Percentiles rank a stretch among this genome's conserved stretches.
These are phyloP conservation scores for Boletus edulis DNA, from an alignment of 768 basidiomycete genomes.

Conservation along the genomic window DNA sequence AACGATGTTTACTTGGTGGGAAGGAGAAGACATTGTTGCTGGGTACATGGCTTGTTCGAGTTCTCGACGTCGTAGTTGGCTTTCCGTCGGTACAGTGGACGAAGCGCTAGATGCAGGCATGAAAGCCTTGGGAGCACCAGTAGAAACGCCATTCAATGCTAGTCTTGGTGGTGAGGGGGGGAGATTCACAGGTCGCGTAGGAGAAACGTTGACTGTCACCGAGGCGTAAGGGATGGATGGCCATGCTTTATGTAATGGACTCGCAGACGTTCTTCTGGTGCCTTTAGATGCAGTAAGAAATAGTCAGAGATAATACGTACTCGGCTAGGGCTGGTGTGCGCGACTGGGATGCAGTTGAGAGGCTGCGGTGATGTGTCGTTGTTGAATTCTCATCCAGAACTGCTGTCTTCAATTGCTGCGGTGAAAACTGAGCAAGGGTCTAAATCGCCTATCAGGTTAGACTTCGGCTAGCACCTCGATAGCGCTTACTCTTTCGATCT, in stretches of 20 bases:
- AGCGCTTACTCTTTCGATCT: constrained; percentile 64
- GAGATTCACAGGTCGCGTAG: constrained; percentile 21
- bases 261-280: constrained; percentile 7
- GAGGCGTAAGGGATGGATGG: constrained; percentile 46
- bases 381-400: constrained; percentile 20
- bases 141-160: constrained; percentile 67
- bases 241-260: constrained; percentile 30
- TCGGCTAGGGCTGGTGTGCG: constrained; percentile 7
- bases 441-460: constrained; percentile 27
- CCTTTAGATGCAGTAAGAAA: constrained; percentile 11
- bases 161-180: constrained; percentile 58
- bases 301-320: constrained; percentile 18
- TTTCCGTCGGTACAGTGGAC: constrained; percentile 39
- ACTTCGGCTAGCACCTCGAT: neutral
- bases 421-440: constrained; percentile 68
- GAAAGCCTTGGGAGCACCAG: constrained; percentile 54
- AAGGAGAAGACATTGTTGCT: constrained; percentile 31
- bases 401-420: constrained; percentile 37
- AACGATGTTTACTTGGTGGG: constrained; percentile 19
- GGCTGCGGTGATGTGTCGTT: constrained; percentile 17
- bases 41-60: constrained; percentile 51
- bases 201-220: constrained; percentile 22
- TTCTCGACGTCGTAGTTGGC: constrained; percentile 49
- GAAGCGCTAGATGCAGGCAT: constrained; percentile 20
- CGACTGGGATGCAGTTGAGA: constrained; percentile 13